phyloP scores from a whole-genome alignment of 106 monocot genomes.

The Agapanthus africanus region DNA sequence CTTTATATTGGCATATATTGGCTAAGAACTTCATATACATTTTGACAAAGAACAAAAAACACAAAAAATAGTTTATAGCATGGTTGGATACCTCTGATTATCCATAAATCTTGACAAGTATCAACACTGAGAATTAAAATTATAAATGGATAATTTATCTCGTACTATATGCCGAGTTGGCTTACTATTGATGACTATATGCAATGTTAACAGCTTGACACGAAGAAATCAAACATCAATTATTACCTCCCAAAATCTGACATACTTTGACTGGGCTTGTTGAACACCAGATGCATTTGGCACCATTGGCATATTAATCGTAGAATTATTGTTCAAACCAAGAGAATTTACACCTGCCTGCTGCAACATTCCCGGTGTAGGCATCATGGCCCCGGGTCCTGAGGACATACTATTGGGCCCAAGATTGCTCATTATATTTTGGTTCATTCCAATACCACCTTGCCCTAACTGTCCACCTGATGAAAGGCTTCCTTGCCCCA shows the following conservation, averaged over 20 bases:
- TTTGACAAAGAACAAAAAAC: too few relatives aligned
- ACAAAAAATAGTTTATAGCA: too few relatives aligned
- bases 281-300: slow-evolving; percentile 53
- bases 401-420: slow-evolving; percentile 50
- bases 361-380: slow-evolving; percentile 88
- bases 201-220: too few relatives aligned
- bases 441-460: slow-evolving; percentile 65
- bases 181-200: too few relatives aligned
- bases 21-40: too few relatives aligned
- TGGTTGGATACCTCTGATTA: too few relatives aligned
- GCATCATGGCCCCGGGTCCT: slow-evolving; percentile 84
- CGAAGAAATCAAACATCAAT: not conserved
- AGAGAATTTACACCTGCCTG: slow-evolving; percentile 56
- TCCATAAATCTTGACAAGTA: too few relatives aligned
- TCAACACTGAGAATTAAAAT: too few relatives aligned
- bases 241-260: slow-evolving; percentile 95
- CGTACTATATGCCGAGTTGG: too few relatives aligned
- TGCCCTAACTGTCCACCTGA: slow-evolving; percentile 64
- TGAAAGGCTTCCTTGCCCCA: slow-evolving; percentile 54
- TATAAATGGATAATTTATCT: too few relatives aligned
- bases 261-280: slow-evolving; percentile 68
- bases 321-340: slow-evolving; percentile 41
- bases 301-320: slow-evolving; percentile 56
- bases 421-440: slow-evolving; percentile 53
- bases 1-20: too few relatives aligned